A percentile compares a stretch with the other conserved stretches of the same genome.
These are phyloP conservation scores for Hyphodiscus sp. DNA, from an alignment of 2,329 filamentous ascomycete species.

Conservation along the genomic window DNA sequence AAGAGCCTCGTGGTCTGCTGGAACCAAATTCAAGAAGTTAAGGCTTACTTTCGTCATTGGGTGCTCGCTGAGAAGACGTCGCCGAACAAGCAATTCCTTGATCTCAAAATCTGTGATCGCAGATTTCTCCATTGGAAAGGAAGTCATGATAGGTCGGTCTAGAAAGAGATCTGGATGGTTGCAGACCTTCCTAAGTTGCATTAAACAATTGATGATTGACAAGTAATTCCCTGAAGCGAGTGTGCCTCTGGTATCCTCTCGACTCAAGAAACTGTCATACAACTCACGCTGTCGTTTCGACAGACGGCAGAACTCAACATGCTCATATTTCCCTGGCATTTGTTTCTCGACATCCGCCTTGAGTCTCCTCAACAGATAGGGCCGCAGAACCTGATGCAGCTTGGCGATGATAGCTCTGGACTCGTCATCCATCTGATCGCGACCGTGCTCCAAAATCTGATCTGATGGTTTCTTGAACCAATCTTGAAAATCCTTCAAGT, in stretches of 20 bases:
- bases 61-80: conserved; percentile 54
- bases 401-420: conserved; percentile 87
- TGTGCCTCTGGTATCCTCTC: conserved; percentile 82
- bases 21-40: conserved; percentile 72
- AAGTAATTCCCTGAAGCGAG: conserved; percentile 91
- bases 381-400: conserved; percentile 86
- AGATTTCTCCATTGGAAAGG: conserved; percentile 83
- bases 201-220: conserved; percentile 95
- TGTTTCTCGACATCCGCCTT: conserved; percentile 99
- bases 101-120: conserved; percentile 67
- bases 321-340: conserved; percentile 97
- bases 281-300: conserved; percentile 93
- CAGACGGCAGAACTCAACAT: conserved; percentile 89
- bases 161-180: conserved; percentile 98
- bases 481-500: conserved; percentile 91
- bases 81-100: conserved; percentile 64
- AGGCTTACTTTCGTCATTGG: conserved; percentile 62
- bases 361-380: conserved; percentile 81
- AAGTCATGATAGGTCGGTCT: conserved; percentile 92
- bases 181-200: conserved; percentile 96
- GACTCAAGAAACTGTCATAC: conserved; percentile 92
- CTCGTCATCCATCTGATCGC: conserved; percentile 91
- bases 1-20: conserved; percentile 61
- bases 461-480: conserved; percentile 95
- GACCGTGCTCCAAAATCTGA: conserved; percentile 90